Evolutionary conservation across 2,329 filamentous ascomycete species (phyloP).

Genomic region (Passalora sequoiae): DNA sequence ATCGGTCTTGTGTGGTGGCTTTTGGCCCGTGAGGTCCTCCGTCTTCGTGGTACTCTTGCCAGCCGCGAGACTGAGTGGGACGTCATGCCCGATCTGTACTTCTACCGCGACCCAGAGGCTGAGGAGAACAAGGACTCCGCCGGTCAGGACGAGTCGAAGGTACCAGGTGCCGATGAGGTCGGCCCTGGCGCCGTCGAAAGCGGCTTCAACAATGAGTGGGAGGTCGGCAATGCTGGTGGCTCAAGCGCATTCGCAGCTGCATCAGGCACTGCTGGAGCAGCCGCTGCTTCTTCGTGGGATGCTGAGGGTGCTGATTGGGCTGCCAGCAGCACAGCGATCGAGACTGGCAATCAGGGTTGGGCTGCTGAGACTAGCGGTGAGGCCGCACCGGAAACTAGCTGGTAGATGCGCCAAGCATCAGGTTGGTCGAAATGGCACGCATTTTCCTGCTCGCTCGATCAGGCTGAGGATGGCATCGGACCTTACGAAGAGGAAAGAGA

Average conservation of each 20-base stretch:
- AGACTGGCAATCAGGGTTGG: constrained; percentile 51
- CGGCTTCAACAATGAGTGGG: constrained; percentile 82
- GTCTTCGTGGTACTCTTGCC: constrained; percentile 93
- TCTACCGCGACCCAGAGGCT: constrained; percentile 99
- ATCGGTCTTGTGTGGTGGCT: constrained; percentile 99
- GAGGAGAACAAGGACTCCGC: constrained; percentile 95
- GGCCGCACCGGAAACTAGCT: constrained; percentile 36
- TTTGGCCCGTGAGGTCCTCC: constrained; percentile 98
- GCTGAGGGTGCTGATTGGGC: constrained; percentile 63
- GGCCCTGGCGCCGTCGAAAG: constrained; percentile 71
- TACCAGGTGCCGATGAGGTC: constrained; percentile 77
- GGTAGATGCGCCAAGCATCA: constrained; percentile 38
- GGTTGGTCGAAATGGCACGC: constrained; percentile 12
- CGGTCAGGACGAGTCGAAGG: constrained; percentile 78
- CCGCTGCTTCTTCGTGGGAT: constrained; percentile 60
- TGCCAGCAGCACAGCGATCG: constrained; percentile 47
- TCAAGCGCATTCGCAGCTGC: constrained; percentile 58
- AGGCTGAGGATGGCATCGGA: constrained; percentile 48
- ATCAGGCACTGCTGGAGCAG: constrained; percentile 50
- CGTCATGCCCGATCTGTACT: constrained; percentile 99
- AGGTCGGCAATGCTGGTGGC: constrained; percentile 64
- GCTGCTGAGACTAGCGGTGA: constrained; percentile 37
- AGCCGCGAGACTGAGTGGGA: constrained; percentile 97
- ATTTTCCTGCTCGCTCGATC: constrained; percentile 21
- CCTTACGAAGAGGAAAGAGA: constrained; percentile 99